These are phyloP conservation scores for Eucommia ulmoides DNA, from an alignment of 257 asterid genomes.

Conservation along the genomic window DNA sequence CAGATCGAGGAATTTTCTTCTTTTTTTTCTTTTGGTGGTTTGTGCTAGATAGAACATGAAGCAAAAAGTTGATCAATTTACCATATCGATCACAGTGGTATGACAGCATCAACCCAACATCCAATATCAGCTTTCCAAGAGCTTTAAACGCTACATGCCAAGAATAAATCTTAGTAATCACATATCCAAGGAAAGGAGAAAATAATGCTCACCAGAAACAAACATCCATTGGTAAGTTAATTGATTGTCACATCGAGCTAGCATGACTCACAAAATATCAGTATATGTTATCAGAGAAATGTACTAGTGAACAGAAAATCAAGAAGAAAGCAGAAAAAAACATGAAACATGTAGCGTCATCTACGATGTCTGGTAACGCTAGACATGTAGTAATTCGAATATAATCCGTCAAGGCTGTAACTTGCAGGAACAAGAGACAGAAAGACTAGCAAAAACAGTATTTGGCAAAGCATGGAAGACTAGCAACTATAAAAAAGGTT, in stretches of 20 bases:
- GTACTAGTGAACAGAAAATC: background rate
- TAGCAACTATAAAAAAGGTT: background rate
- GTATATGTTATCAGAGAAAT: background rate
- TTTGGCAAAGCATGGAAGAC: background rate
- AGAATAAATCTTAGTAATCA: background rate
- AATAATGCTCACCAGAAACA: too few species aligned
- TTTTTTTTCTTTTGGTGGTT: too few species aligned
- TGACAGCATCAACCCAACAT: constrained; percentile 87
- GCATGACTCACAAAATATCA: background rate
- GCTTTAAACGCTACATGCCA: constrained; percentile 54
- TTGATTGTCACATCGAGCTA: background rate
- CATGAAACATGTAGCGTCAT: background rate
- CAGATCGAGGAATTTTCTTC: too few species aligned
- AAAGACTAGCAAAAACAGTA: too few species aligned
- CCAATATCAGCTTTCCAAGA: constrained; percentile 79
- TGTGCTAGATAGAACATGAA: background rate
- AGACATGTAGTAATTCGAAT: too few species aligned
- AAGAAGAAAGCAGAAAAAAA: background rate
- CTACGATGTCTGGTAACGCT: background rate
- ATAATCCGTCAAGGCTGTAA: too few species aligned
- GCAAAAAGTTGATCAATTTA: constrained; percentile 17
- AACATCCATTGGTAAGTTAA: background rate
- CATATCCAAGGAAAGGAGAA: background rate
- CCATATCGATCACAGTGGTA: constrained; percentile 78
- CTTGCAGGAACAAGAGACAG: too few species aligned